Conservation (phyloP, 2,329 filamentous ascomycete species). For the Periconia macrospinosa region DNA sequence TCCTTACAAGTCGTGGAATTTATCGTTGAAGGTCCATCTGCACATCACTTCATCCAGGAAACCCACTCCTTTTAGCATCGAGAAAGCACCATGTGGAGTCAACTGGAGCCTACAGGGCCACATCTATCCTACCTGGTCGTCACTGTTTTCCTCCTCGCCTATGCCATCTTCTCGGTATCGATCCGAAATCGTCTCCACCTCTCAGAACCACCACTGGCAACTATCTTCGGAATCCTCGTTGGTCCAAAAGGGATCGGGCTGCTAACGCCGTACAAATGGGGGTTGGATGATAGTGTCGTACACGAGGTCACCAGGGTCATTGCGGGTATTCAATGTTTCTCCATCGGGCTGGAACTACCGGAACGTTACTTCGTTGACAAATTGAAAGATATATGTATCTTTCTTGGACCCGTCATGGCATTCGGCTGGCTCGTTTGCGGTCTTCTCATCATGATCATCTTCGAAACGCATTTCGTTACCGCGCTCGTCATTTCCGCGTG, state of each 20-base stretch:
- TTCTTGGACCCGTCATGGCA: slow-evolving; percentile 57
- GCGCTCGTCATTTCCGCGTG: slow-evolving; percentile 58
- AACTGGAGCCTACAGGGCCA: slow-evolving; percentile 50
- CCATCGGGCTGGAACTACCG: slow-evolving; percentile 43
- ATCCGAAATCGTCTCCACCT: slow-evolving; percentile 53
- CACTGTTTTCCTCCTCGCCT: slow-evolving; percentile 49
- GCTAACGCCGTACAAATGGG: slow-evolving; percentile 47
- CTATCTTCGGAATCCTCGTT: slow-evolving; percentile 49
- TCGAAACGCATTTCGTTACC: slow-evolving; percentile 49
- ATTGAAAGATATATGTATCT: slow-evolving; percentile 54
- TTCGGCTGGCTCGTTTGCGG: slow-evolving; percentile 54
- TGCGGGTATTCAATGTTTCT: slow-evolving; percentile 48
- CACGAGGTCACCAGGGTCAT: slow-evolving; percentile 49
- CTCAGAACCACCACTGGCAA: slow-evolving; percentile 52
- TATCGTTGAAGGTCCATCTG: too few species aligned
- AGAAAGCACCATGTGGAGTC: slow-evolving; percentile 43
- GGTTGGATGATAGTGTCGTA: slow-evolving; percentile 45
- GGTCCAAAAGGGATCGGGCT: slow-evolving; percentile 46
- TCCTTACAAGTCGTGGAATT: too few species aligned
- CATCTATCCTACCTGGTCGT: slow-evolving; percentile 51
- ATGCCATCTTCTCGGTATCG: slow-evolving; percentile 50
- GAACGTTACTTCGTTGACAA: slow-evolving; percentile 53
- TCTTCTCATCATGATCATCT: slow-evolving; percentile 50
- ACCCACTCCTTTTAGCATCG: too few species aligned
- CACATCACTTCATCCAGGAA: too few species aligned